These are phyloP conservation scores for Amesomyces nigricolor DNA, from an alignment of 2,329 filamentous ascomycete genomes.

Conservation along the genomic window DNA sequence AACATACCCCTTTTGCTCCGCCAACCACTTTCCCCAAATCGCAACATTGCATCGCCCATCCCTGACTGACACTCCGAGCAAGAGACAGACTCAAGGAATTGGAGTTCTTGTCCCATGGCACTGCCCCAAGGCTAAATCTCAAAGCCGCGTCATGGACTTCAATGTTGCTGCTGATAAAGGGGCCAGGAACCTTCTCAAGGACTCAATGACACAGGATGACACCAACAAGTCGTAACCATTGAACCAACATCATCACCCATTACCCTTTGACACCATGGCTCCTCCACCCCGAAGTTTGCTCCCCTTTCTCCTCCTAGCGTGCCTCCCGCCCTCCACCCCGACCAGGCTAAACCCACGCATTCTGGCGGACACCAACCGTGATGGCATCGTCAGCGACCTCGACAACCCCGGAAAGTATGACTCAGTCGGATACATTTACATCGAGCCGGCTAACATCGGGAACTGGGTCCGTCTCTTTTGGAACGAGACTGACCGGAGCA, in stretches of 20 bases:
- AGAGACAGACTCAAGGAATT: no score
- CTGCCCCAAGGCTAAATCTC: no score
- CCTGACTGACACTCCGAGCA: background rate
- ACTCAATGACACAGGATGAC: no score
- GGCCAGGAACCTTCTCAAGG: no score
- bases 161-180: no score
- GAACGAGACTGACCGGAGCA: slow-evolving; percentile 24
- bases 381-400: slow-evolving; percentile 1
- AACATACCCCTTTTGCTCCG: no score
- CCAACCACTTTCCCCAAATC: no score
- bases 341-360: background rate
- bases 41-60: background rate
- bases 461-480: slow-evolving; percentile 5
- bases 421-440: background rate
- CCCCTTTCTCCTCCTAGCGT: background rate
- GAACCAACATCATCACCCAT: no score
- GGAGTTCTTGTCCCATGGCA: no score
- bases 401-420: background rate
- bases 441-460: background rate
- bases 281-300: background rate
- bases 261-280: background rate
- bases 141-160: no score
- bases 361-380: slow-evolving; percentile 3
- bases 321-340: background rate
- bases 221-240: no score